Conservation (phyloP, 73 alveolate species). For the Blepharisma stoltei region DNA sequence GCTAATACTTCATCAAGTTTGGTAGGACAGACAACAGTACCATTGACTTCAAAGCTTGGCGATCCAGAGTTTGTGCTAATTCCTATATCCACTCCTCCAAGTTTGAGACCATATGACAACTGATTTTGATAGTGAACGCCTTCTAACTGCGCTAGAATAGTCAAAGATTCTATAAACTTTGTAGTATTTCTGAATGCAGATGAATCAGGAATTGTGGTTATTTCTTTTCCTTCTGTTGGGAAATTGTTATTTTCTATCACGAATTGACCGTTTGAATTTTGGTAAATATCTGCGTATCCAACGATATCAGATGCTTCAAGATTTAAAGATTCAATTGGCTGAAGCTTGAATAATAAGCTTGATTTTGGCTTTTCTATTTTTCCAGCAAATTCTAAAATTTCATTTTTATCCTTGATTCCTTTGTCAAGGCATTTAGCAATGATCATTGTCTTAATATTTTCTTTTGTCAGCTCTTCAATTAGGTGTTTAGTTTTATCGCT, state of each 20-base stretch:
- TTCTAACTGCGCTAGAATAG: constrained; percentile 1
- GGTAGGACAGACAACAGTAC: neutral
- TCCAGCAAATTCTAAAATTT: neutral
- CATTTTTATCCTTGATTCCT: neutral
- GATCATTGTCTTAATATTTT: neutral
- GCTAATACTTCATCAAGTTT: neutral
- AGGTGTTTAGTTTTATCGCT: neutral
- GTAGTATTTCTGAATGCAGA: neutral
- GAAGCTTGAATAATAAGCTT: neutral
- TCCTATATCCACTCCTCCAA: too few species aligned
- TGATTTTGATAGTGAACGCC: too few species aligned
- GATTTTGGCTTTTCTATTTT: neutral
- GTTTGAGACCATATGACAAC: too few species aligned
- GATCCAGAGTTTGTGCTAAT: too few species aligned
- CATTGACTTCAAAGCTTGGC: neutral
- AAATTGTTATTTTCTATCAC: neutral
- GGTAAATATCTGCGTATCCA: constrained; percentile 19
- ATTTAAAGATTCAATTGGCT: too few species aligned
- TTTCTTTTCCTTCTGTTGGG: neutral
- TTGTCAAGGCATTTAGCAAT: neutral
- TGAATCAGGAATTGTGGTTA: neutral
- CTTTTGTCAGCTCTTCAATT: neutral
- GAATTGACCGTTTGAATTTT: neutral
- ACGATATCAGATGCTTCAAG: too few species aligned
- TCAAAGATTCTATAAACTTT: neutral